Evolutionary conservation across 2,329 filamentous ascomycete genomes (phyloP).

Genomic region (Aulographum hederae): DNA sequence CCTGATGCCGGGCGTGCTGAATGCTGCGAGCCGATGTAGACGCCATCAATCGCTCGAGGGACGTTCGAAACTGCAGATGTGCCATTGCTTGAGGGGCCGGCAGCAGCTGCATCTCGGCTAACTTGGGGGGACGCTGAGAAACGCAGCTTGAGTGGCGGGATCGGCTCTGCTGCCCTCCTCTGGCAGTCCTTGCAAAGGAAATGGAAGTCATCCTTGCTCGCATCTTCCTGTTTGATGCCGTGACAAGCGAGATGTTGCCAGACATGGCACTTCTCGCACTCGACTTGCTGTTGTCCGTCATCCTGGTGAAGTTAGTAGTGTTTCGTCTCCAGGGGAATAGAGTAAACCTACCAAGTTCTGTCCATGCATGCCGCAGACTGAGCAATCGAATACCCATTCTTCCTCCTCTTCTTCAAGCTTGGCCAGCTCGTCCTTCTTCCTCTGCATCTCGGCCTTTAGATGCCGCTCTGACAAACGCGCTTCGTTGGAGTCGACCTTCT

Average conservation of each 20-base stretch:
- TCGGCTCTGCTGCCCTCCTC: slow-evolving; percentile 38
- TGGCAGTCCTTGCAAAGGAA: slow-evolving; percentile 64
- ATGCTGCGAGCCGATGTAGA: too few relatives aligned
- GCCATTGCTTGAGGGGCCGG: too few relatives aligned
- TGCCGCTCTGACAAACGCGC: slow-evolving; percentile 56
- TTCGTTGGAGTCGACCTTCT: slow-evolving; percentile 25
- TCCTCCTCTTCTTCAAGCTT: slow-evolving; percentile 54
- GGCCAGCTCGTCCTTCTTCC: slow-evolving; percentile 56
- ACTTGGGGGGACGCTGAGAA: not conserved
- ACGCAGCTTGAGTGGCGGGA: not conserved
- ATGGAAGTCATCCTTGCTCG: slow-evolving; percentile 70
- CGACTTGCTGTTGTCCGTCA: slow-evolving; percentile 82
- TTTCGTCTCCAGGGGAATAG: not conserved
- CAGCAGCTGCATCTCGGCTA: not conserved
- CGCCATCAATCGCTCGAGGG: too few relatives aligned
- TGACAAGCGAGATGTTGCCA: slow-evolving; percentile 97
- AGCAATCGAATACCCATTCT: slow-evolving; percentile 88
- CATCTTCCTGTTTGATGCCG: slow-evolving; percentile 58
- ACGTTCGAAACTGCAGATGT: too few relatives aligned
- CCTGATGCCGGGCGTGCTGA: too few relatives aligned
- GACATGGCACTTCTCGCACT: slow-evolving; percentile 82
- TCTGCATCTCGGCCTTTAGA: slow-evolving; percentile 67
- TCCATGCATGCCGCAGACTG: slow-evolving; percentile 71
- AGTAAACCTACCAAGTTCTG: slow-evolving; percentile 42
- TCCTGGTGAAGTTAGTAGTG: slow-evolving; percentile 32